Evolutionary conservation across 2,329 filamentous ascomycete species (phyloP).

Genomic region (Amauroascus niger): DNA sequence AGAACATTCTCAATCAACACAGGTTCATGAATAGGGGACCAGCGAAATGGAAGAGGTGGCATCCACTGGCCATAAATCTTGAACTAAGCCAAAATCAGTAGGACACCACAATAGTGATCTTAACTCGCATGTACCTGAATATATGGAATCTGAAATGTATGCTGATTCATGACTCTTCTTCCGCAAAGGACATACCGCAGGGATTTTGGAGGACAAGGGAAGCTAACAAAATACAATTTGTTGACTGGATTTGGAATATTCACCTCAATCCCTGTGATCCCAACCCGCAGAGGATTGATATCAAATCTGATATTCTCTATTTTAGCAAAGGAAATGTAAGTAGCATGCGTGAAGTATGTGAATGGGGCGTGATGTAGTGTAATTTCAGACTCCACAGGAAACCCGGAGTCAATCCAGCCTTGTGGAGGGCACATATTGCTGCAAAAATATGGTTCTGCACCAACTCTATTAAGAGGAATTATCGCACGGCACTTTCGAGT

Average conservation of each 20-base stretch:
- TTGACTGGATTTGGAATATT: not conserved
- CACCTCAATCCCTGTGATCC: not conserved
- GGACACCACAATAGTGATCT: not conserved
- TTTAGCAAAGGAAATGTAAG: slow-evolving; percentile 13
- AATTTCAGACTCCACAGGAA: slow-evolving; percentile 4
- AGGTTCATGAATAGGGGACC: not conserved
- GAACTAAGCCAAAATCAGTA: slow-evolving; percentile 4
- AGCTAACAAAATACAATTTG: not conserved
- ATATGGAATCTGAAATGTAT: slow-evolving; percentile 5
- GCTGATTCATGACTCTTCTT: not conserved
- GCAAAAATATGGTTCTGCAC: not conserved
- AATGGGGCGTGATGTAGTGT: slow-evolving; percentile 8
- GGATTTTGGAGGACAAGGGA: slow-evolving; percentile 2
- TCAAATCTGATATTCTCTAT: slow-evolving; percentile 12
- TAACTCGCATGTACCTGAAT: slow-evolving; percentile 2
- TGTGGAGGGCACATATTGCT: no score
- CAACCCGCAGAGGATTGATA: not conserved
- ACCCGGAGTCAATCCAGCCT: slow-evolving; percentile 13
- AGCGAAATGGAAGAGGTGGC: slow-evolving; percentile 3
- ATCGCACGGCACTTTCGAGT: slow-evolving; percentile 16
- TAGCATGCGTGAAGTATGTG: slow-evolving; percentile 13
- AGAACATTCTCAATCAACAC: slow-evolving; percentile 13
- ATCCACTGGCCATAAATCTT: slow-evolving; percentile 3
- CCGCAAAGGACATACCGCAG: slow-evolving; percentile 2
- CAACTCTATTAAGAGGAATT: slow-evolving; percentile 15